Conservation (phyloP, 176 grass and related monocot species). For the Calamus simplicifolius region DNA sequence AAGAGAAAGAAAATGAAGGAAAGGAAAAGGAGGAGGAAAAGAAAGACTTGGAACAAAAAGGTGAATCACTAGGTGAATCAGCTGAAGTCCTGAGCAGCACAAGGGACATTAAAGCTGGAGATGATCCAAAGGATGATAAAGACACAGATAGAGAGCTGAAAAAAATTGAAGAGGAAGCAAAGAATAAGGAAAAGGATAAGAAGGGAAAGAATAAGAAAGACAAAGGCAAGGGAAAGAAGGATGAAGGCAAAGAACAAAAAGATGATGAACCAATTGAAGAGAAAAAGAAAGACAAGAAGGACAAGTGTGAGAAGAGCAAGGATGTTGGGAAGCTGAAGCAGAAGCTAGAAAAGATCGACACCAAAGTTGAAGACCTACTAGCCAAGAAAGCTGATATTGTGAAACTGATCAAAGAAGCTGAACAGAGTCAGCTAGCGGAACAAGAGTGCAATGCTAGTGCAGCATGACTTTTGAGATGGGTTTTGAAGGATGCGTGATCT, state of each 20-base stretch:
- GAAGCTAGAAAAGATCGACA: slow-evolving; percentile 46
- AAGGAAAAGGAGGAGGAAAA: slow-evolving; percentile 19
- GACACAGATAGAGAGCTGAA: too few species aligned
- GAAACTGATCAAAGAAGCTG: slow-evolving; percentile 44
- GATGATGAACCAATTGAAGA: slow-evolving; percentile 2
- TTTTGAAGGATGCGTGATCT: not conserved
- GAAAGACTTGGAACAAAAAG: too few species aligned
- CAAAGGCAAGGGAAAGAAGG: slow-evolving; percentile 8
- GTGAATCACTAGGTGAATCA: too few species aligned
- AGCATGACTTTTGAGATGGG: too few species aligned
- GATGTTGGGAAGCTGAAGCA: slow-evolving; percentile 32
- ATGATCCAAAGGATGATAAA: too few species aligned
- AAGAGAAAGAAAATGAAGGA: slow-evolving; percentile 19
- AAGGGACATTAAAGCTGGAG: too few species aligned
- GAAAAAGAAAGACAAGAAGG: slow-evolving; percentile 5
- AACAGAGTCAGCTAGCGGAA: slow-evolving; percentile 8
- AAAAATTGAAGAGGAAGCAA: slow-evolving; percentile 4
- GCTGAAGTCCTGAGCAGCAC: too few species aligned
- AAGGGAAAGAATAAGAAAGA: slow-evolving; percentile 13
- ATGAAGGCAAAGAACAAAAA: not conserved
- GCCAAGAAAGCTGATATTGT: slow-evolving; percentile 53
- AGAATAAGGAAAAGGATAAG: not conserved
- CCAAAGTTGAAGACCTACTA: slow-evolving; percentile 43
- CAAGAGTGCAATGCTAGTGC: slow-evolving; percentile 7
- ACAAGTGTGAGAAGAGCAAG: slow-evolving; percentile 10